A percentile compares a stretch with the other conserved stretches of the same genome.
These are phyloP conservation scores for Nothomitra cinnamomea DNA, from an alignment of 2,329 filamentous ascomycete species.

Conservation along the genomic window DNA sequence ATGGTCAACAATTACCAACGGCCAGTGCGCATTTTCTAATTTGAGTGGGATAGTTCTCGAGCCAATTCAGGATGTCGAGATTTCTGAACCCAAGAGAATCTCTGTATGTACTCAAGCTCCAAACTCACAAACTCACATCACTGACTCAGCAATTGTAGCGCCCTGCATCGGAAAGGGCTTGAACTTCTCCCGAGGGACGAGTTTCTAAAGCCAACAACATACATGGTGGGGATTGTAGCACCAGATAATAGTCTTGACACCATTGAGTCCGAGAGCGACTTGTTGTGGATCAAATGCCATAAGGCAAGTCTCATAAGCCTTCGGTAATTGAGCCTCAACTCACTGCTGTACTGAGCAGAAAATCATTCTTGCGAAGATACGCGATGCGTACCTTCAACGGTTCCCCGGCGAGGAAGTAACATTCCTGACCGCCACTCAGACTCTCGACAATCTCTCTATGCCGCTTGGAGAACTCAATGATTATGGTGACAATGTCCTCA, in stretches of 20 bases:
- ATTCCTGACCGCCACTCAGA: background rate
- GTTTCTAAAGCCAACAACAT: conserved; percentile 14
- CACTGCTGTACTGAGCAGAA: background rate
- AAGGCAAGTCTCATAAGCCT: conserved; percentile 12
- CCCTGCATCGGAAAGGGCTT: background rate
- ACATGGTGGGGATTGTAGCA: conserved; percentile 20
- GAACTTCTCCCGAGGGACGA: background rate
- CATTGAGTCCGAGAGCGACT: conserved; percentile 13
- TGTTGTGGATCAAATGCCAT: conserved; percentile 22
- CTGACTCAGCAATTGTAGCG: background rate
- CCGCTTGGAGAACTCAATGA: conserved; percentile 10
- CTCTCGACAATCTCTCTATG: conserved; percentile 6
- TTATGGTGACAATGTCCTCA: conserved; percentile 13
- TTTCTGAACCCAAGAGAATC: no score
- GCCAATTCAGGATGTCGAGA: no score
- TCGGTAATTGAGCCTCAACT: conserved; percentile 2
- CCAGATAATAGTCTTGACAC: conserved; percentile 11
- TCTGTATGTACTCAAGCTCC: no score
- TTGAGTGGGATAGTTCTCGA: no score
- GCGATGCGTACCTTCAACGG: conserved; percentile 10
- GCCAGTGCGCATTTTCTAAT: no score
- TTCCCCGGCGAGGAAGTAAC: conserved; percentile 2
- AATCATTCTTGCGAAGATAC: conserved; percentile 11
- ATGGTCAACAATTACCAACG: no score
- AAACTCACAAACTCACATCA: no score